Conservation (phyloP, 495 filamentous ascomycete species). For the Daldinia concentrica region DNA sequence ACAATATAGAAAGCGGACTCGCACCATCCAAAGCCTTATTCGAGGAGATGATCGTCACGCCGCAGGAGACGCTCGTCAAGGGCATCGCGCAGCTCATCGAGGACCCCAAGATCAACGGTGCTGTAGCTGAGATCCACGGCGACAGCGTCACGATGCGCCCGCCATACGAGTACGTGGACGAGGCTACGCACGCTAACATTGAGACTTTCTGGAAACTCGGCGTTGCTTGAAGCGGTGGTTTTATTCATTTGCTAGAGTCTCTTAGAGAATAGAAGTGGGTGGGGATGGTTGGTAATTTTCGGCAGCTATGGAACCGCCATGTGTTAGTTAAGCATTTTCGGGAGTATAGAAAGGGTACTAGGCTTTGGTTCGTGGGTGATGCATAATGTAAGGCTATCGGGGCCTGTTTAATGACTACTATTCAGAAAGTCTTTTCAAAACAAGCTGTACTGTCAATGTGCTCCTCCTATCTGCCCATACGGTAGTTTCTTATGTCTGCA, state of each 20-base stretch:
- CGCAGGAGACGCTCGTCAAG: constrained; percentile 59
- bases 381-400: neutral
- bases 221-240: constrained; percentile 13
- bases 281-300: too few species aligned
- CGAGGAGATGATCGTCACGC: constrained; percentile 62
- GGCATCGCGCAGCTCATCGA: constrained; percentile 56
- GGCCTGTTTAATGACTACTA: neutral
- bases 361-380: neutral
- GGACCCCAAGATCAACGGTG: constrained; percentile 55
- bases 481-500: too few species aligned
- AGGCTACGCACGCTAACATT: constrained; percentile 60
- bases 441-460: neutral
- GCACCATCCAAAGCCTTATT: constrained; percentile 57
- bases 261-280: neutral
- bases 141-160: constrained; percentile 61
- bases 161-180: constrained; percentile 61
- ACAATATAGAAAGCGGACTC: constrained; percentile 58
- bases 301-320: neutral
- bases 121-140: constrained; percentile 64
- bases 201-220: constrained; percentile 45
- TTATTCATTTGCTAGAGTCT: constrained; percentile 1
- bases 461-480: too few species aligned
- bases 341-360: neutral
- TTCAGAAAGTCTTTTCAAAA: neutral
- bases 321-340: neutral